Conservation (phyloP, 2,329 filamentous ascomycete species). For the Sporothrix pallida region DNA sequence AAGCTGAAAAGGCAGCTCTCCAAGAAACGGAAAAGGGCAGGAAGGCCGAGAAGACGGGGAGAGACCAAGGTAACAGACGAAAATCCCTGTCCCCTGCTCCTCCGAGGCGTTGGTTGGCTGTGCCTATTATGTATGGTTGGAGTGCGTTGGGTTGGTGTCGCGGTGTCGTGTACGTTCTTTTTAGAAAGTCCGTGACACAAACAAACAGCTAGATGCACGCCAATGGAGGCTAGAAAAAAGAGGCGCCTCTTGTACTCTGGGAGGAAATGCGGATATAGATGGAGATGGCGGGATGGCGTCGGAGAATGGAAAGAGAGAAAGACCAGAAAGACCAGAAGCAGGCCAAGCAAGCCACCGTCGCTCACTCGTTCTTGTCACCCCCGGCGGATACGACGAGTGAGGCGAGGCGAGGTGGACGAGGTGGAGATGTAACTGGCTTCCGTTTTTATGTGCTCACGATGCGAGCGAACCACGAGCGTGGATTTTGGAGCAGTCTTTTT, state of each 20-base stretch:
- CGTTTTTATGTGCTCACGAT: constrained; percentile 4
- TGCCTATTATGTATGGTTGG: neutral
- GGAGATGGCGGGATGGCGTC: constrained; percentile 6
- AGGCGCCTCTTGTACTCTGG: neutral
- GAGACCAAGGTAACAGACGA: too few relatives aligned
- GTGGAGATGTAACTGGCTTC: neutral
- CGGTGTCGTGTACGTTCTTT: neutral
- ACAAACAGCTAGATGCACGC: neutral
- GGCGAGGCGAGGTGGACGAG: neutral
- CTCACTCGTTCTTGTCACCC: neutral
- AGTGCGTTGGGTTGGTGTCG: neutral
- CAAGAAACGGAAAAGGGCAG: neutral
- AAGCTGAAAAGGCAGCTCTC: neutral
- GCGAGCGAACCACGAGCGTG: constrained; percentile 14
- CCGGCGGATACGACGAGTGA: constrained; percentile 10
- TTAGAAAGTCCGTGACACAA: constrained; percentile 12
- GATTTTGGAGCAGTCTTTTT: neutral
- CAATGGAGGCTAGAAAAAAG: neutral
- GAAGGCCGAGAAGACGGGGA: neutral
- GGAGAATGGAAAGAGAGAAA: neutral
- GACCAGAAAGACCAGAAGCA: neutral
- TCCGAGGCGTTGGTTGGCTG: constrained; percentile 20
- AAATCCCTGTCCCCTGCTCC: neutral
- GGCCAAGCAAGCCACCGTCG: neutral
- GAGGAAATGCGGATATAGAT: neutral